Percentiles rank a stretch among this genome's conserved stretches.
phyloP scores from a whole-genome alignment of 345 rosid genomes.

The Litchi chinensis region DNA sequence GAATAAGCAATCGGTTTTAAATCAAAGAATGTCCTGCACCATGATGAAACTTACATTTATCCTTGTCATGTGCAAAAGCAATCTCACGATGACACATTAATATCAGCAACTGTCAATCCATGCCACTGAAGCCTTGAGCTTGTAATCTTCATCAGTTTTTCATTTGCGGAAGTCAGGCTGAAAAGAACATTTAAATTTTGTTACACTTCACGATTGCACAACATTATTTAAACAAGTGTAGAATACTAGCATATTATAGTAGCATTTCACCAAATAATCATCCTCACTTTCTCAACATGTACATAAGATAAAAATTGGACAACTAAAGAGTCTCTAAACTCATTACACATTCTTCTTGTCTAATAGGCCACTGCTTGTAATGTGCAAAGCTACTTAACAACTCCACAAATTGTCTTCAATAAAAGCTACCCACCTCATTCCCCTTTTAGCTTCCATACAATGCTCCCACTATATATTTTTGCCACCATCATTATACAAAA shows the following conservation, averaged over 20 bases:
- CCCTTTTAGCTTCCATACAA: neutral
- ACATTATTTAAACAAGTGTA: neutral
- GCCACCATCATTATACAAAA: neutral
- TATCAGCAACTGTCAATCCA: constrained; percentile 3
- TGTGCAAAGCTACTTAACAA: neutral
- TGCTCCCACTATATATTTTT: neutral
- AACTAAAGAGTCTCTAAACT: neutral
- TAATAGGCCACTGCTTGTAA: neutral
- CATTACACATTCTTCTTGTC: no score
- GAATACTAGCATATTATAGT: neutral
- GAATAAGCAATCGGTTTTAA: neutral
- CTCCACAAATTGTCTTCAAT: neutral
- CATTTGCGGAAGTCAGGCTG: neutral
- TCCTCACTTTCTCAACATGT: neutral
- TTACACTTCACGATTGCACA: neutral
- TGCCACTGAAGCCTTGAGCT: constrained; percentile 5
- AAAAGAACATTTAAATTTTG: constrained; percentile 1
- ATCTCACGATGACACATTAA: neutral
- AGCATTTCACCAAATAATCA: neutral
- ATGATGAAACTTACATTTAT: neutral
- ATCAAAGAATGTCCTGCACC: constrained; percentile 13
- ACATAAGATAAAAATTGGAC: neutral
- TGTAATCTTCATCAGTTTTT: constrained; percentile 3
- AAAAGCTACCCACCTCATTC: neutral
- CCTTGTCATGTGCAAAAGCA: neutral